Evolutionary conservation across 192 early-diverging fungal genomes (phyloP).

Genomic region (Physocladia obscura): DNA sequence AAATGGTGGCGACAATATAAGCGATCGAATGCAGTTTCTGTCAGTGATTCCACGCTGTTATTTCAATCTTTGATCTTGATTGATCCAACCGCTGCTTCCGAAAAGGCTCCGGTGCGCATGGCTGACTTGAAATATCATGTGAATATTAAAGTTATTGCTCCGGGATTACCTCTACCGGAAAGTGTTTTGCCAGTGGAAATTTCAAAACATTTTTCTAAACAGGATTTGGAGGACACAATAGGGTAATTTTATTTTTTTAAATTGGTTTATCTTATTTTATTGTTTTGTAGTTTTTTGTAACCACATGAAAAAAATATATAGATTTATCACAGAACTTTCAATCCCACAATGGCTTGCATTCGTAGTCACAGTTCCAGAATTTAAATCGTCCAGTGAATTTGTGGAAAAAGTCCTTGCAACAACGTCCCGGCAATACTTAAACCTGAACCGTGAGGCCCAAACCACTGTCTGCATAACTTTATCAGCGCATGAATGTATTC

Average conservation of each 20-base stretch:
- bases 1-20: constrained; percentile 74
- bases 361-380: constrained; percentile 45
- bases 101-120: constrained; percentile 39
- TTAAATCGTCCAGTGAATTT: constrained; percentile 55
- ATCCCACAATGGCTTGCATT: constrained; percentile 65
- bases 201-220: constrained; percentile 60
- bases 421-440: constrained; percentile 49
- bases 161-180: constrained; percentile 60
- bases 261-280: neutral
- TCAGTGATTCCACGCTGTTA: constrained; percentile 38
- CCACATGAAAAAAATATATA: too few relatives aligned
- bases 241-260: constrained; percentile 2
- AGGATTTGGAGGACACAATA: constrained; percentile 46
- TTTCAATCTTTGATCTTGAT: constrained; percentile 51
- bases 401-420: constrained; percentile 66
- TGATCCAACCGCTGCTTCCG: constrained; percentile 21
- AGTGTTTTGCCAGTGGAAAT: constrained; percentile 63
- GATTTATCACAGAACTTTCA: constrained; percentile 51
- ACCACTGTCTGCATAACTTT: constrained; percentile 36
- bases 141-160: constrained; percentile 67
- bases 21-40: constrained; percentile 33
- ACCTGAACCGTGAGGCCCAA: constrained; percentile 25
- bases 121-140: constrained; percentile 56
- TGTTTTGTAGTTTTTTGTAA: too few relatives aligned
- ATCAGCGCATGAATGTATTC: constrained; percentile 55